Base-by-base conservation (phyloP, 2,329 filamentous ascomycete species). In the Talaromyces sp. region DNA sequence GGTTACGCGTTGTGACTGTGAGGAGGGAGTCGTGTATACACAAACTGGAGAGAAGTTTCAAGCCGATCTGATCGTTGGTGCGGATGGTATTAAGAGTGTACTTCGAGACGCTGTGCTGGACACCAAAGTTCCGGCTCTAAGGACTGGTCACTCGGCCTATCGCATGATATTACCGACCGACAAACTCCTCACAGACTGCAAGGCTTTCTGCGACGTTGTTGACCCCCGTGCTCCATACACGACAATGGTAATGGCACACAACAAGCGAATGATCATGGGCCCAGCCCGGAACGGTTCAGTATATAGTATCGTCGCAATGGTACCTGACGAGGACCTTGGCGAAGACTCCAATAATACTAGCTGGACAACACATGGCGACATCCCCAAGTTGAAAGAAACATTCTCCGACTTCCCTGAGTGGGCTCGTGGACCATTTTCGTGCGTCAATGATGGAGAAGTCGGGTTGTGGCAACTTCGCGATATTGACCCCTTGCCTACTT, bases 381-480 rank as follows among this genome's bases (percentile, higher is more conserved):
- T 83, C 60, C 11, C 45, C 0, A 68, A 69, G 35, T 66, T 70
- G 65, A 68, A 80, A 1, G 72, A 77, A n/a, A 77, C 75, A 0
- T 83, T 76, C 65, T 67, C 71, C 1, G 77, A 77, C 4, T 82
- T 81, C 57, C 81, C 81, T 0, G 60, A 66, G 0, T 82, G 81
- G 81, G 70, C 76, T 1, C 74, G 72, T 31, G 69, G 69, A 0
- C 68, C 76, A 9, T 74, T 82, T 14, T 66, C 64, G 33, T 66
- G 70, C 3, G 74, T 73, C 1, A 67, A 72, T 7, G 72, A 76
- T 50, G 58, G 22, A 22, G 47, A 66, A 41, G 73, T 82, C 1
- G 77, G 75, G 0, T 70, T 83, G 0, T 83, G 81, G 80, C 79
- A 82, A 65, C 70, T 82, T 1, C 77, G 79, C 33, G 81, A 83